Percentiles rank a stretch among this genome's conserved stretches.
Evolutionary conservation across 768 basidiomycete species (phyloP).

Genomic region (Leccinum sublutescens): DNA sequence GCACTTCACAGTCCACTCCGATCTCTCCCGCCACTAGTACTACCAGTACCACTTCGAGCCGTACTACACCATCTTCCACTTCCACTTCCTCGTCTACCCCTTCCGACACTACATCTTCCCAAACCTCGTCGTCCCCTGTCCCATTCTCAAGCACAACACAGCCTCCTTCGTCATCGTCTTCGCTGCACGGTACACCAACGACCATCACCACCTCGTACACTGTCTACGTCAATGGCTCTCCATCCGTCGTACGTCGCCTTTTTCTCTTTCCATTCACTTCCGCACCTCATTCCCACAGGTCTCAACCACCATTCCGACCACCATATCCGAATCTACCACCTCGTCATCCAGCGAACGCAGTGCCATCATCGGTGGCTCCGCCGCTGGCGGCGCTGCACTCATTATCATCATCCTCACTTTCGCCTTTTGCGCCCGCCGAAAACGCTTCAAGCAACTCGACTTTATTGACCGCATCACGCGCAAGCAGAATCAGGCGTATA

Average conservation of each 20-base stretch:
- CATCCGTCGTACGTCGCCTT: slow-evolving; percentile 17
- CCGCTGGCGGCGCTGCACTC: slow-evolving; percentile 37
- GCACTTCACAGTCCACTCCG: slow-evolving; percentile 4
- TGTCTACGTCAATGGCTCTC: slow-evolving; percentile 15
- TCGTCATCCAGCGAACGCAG: slow-evolving; percentile 28
- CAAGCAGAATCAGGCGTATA: slow-evolving; percentile 18
- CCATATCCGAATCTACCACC: slow-evolving; percentile 10
- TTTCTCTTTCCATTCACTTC: background rate
- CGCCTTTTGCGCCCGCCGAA: slow-evolving; percentile 39
- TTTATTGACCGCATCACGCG: slow-evolving; percentile 30
- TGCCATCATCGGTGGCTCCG: slow-evolving; percentile 42
- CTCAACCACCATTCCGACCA: slow-evolving; percentile 14
- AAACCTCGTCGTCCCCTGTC: background rate
- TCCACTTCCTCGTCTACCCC: background rate
- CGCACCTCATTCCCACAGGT: slow-evolving; percentile 9
- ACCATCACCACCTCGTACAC: slow-evolving; percentile 23
- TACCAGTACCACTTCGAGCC: background rate
- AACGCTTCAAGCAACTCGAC: slow-evolving; percentile 34
- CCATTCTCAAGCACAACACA: background rate
- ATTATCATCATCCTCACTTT: slow-evolving; percentile 36
- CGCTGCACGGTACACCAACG: slow-evolving; percentile 10
- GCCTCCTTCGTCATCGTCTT: background rate
- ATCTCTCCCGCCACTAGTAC: slow-evolving; percentile 3
- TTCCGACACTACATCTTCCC: background rate
- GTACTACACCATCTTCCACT: background rate